Percentiles rank a stretch among this genome's conserved stretches.
Conservation (phyloP, 805 yeast genomes). For the Novakomyces olei region DNA sequence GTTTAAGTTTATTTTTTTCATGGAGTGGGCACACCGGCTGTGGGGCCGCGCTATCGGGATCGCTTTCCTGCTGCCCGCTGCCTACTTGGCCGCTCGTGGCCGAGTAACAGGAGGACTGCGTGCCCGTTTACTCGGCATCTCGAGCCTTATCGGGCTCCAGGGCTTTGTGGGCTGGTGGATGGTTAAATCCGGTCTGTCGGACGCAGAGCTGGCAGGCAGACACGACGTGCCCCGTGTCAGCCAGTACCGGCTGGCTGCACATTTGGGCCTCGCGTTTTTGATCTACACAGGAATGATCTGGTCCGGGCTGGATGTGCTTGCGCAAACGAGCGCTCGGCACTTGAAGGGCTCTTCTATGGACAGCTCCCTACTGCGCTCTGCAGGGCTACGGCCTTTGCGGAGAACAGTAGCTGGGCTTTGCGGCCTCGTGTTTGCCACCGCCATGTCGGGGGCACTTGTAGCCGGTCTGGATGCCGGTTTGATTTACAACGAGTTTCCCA, state of each 20-base stretch:
- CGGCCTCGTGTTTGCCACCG: slow-evolving; percentile 59
- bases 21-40: slow-evolving; percentile 95
- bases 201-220: slow-evolving; percentile 33
- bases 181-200: slow-evolving; percentile 88
- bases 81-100: slow-evolving; percentile 49
- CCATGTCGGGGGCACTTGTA: slow-evolving; percentile 94
- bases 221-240: slow-evolving; percentile 99
- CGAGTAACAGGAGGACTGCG: slow-evolving; percentile 48
- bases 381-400: slow-evolving; percentile 25
- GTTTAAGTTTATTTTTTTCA: slow-evolving; percentile 77
- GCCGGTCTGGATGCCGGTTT: slow-evolving; percentile 97
- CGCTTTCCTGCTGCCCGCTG: slow-evolving; percentile 62
- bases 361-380: slow-evolving; percentile 33
- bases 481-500: slow-evolving; percentile 88
- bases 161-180: slow-evolving; percentile 99
- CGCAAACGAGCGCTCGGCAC: slow-evolving; percentile 49
- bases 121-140: slow-evolving; percentile 43
- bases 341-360: slow-evolving; percentile 30
- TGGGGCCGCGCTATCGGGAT: slow-evolving; percentile 82
- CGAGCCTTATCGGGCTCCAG: slow-evolving; percentile 68
- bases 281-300: slow-evolving; percentile 75
- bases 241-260: slow-evolving; percentile 83
- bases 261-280: slow-evolving; percentile 76
- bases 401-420: slow-evolving; percentile 33
- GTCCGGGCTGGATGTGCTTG: slow-evolving; percentile 68